phyloP scores from a whole-genome alignment of 1,284 basidiomycete genomes.

The Naganishia sp. region DNA sequence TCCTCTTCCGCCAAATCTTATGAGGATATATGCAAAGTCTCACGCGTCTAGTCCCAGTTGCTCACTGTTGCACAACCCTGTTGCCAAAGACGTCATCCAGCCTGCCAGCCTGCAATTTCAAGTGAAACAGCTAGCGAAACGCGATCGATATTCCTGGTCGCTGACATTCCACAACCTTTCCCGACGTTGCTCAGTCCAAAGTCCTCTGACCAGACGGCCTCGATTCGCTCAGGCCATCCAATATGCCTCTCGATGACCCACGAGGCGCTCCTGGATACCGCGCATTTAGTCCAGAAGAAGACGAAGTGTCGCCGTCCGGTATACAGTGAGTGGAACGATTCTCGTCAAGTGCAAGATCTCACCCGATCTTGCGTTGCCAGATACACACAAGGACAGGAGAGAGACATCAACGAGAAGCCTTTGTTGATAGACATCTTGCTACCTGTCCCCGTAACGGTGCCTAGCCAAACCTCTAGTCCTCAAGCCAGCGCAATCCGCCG shows the following conservation, averaged over 20 bases:
- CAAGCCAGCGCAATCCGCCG: conserved; percentile 38
- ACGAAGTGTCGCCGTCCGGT: too few species aligned
- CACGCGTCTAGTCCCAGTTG: too few species aligned
- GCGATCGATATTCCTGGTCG: too few species aligned
- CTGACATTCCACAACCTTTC: too few species aligned
- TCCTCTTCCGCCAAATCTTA: too few species aligned
- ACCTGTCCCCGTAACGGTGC: conserved; percentile 35
- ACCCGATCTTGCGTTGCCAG: background rate
- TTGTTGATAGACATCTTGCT: conserved; percentile 46
- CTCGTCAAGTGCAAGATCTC: background rate
- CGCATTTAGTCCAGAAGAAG: background rate
- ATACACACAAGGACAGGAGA: background rate
- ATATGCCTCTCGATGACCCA: background rate
- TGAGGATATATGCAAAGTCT: too few species aligned
- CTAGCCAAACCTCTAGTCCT: conserved; percentile 10
- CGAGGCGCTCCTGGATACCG: background rate
- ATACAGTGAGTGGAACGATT: too few species aligned
- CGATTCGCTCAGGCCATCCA: background rate
- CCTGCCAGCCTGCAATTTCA: too few species aligned
- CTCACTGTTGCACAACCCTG: too few species aligned
- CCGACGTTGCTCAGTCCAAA: too few species aligned
- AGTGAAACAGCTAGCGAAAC: too few species aligned
- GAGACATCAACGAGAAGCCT: conserved; percentile 29
- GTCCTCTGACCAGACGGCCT: background rate
- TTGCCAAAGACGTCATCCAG: too few species aligned